Conservation (phyloP, 345 rosid species). For the Aquilaria malaccensis region DNA sequence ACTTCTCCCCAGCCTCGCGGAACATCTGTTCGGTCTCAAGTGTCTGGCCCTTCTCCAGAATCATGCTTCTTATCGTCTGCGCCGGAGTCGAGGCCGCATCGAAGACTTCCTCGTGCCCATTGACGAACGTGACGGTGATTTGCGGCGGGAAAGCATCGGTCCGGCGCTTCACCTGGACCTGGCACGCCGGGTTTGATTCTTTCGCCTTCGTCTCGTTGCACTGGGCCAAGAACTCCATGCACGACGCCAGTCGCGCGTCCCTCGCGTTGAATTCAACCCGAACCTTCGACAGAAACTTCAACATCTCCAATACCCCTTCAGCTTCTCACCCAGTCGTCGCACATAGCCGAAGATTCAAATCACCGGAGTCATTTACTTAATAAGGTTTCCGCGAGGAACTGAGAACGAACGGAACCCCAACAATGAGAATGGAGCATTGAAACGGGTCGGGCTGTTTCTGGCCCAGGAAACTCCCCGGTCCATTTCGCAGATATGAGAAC, state of each 20-base stretch:
- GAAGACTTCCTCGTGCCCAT: conserved; percentile 72
- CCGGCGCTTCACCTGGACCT: conserved; percentile 75
- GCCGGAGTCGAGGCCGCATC: conserved; percentile 77
- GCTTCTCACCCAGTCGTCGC: neutral
- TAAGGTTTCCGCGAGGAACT: too few species aligned
- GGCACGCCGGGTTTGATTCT: conserved; percentile 84
- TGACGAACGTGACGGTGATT: conserved; percentile 77
- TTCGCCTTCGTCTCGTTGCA: conserved; percentile 87
- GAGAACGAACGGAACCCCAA: too few species aligned
- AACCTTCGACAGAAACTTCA: conserved; percentile 87
- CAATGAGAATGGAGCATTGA: too few species aligned
- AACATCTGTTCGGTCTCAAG: conserved; percentile 94
- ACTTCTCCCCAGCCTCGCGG: conserved; percentile 83
- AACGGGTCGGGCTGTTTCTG: too few species aligned
- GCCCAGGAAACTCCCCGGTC: too few species aligned
- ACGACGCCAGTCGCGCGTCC: conserved; percentile 69
- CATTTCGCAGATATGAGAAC: too few species aligned
- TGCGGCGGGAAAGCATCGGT: conserved; percentile 80
- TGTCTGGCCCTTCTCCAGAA: conserved; percentile 67
- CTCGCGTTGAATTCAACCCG: conserved; percentile 72
- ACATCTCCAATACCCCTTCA: conserved; percentile 33
- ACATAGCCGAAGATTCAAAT: too few species aligned
- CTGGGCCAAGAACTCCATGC: conserved; percentile 89
- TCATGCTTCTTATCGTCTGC: conserved; percentile 66
- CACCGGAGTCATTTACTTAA: too few species aligned